Evolutionary conservation across 805 yeast species (phyloP).

Genomic region (Candida nemodendra): DNA sequence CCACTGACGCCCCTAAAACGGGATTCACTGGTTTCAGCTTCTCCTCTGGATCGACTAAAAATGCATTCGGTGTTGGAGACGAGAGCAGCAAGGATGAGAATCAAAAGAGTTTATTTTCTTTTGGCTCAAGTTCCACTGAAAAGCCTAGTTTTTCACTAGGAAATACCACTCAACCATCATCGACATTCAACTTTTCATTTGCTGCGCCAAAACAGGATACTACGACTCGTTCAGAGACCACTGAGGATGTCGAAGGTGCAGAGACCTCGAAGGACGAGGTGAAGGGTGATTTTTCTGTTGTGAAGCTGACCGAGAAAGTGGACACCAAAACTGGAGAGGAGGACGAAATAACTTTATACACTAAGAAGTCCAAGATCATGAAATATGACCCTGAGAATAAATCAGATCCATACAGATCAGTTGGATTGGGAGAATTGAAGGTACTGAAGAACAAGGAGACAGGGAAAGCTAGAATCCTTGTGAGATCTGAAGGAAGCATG

Average conservation of each 20-base stretch:
- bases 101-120: too few species aligned
- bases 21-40: slow-evolving; percentile 14
- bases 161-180: slow-evolving; percentile 9
- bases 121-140: slow-evolving; percentile 7
- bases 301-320: slow-evolving; percentile 47
- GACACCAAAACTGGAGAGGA: slow-evolving; percentile 81
- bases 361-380: slow-evolving; percentile 72
- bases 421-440: slow-evolving; percentile 83
- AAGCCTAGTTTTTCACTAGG: slow-evolving; percentile 24
- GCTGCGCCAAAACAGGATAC: slow-evolving; percentile 20
- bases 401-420: slow-evolving; percentile 48
- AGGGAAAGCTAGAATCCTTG: slow-evolving; percentile 63
- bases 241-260: slow-evolving; percentile 20
- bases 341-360: slow-evolving; percentile 60
- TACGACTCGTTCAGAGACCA: slow-evolving; percentile 8
- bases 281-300: slow-evolving; percentile 48
- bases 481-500: slow-evolving; percentile 88
- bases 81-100: too few species aligned
- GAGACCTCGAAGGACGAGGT: slow-evolving; percentile 44
- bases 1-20: too few species aligned
- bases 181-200: slow-evolving; percentile 26
- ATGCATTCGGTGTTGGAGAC: too few species aligned
- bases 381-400: slow-evolving; percentile 52
- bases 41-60: neutral
- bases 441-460: slow-evolving; percentile 61